phyloP scores from a whole-genome alignment of 2,329 filamentous ascomycete species.

The Fusarium sp. region DNA sequence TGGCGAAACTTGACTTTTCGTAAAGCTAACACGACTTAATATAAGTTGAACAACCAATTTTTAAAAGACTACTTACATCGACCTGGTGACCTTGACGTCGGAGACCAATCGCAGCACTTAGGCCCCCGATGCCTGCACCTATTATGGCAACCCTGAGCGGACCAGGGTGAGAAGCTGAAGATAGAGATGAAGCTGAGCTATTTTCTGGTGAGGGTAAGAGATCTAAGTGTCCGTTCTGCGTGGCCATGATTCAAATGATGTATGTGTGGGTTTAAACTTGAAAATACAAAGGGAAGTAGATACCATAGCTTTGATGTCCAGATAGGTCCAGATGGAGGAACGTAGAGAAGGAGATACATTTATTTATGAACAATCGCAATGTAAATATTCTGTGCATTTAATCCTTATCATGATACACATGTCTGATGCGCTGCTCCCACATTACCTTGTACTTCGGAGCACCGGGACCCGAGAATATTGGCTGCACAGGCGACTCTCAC shows the following conservation, averaged over 20 bases:
- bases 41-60: not conserved
- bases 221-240: not conserved
- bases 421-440: not conserved
- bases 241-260: not conserved
- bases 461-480: not conserved
- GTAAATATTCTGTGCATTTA: not conserved
- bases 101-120: slow-evolving; percentile 58
- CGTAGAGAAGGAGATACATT: not conserved
- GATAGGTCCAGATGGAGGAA: not conserved
- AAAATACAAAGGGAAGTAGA: not conserved
- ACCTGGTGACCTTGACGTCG: slow-evolving; percentile 58
- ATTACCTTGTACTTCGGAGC: not conserved
- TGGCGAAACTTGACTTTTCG: slow-evolving; percentile 64
- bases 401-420: not conserved
- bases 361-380: not conserved
- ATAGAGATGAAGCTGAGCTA: not conserved
- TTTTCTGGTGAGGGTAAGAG: not conserved
- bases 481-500: not conserved
- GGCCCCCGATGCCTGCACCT: slow-evolving; percentile 55
- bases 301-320: not conserved
- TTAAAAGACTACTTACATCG: slow-evolving; percentile 20
- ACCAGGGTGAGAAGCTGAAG: not conserved
- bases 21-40: slow-evolving; percentile 54
- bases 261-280: not conserved
- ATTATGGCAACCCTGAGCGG: slow-evolving; percentile 24